Evolutionary conservation across 2,329 filamentous ascomycete species (phyloP), one percentile per base, ranked within the genome.

Genomic region (Lasiodiplodia gonubiensis): DNA sequence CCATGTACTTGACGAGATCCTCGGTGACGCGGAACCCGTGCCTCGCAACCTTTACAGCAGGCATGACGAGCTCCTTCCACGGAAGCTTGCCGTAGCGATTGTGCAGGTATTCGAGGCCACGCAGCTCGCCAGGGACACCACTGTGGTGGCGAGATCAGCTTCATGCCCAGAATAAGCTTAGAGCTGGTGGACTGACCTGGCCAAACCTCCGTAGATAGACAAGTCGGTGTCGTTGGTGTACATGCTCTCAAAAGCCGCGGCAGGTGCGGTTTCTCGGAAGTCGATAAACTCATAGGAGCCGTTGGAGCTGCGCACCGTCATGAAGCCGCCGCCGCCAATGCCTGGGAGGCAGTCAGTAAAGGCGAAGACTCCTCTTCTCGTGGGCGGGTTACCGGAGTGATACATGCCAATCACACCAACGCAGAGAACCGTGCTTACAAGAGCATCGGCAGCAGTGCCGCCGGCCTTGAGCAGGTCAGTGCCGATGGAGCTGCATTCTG

Each of bases 301-400:
- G 68, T 92, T 83, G 18, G 87, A 81, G 39, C 88, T 85, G 57
- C 92, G 89, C 5, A 97, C 87, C 5, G 97, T 84, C 85, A 93
- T 91, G 80, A 98, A 98, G 2, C 94, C 94, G 49, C 94, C 94
- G 7, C 94, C 94, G 23, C 92, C 94, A 68, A 97, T 90, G 18
- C 94, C 94, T 77, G 46, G 27, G 49, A 80, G 87, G 23, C 11
- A 14, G 18, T 61, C 14, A 63, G 65, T 37, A 42, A 23, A 23
- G 12, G 25, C 30, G 18, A 14, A 7, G 12, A 18, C 10, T 3
- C n/a, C n/a, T 21, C 14, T 23, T 12, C 33, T 23, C 27, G 27
- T 12, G 14, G 14, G 23, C 8, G 14, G 33, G 8, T 10, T 27
- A 42, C 77, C 77, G 60, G 76, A 77, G 66, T 80, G 78, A 69